Evolutionary conservation across 2,329 filamentous ascomycete species (phyloP).

Genomic region (Talaromyces sp.): DNA sequence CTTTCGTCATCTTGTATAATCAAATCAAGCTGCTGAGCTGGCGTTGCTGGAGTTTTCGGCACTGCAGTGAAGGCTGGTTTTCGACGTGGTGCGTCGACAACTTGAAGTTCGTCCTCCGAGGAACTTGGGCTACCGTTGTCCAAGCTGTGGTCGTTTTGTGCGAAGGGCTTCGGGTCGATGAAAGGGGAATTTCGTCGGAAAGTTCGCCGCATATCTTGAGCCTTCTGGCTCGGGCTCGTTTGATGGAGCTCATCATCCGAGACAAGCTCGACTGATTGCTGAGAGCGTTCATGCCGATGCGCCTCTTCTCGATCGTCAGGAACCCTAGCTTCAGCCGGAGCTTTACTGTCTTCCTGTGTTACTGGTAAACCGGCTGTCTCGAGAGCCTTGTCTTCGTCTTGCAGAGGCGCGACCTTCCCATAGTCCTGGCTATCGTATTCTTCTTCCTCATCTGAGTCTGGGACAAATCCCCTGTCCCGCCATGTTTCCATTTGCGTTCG

Average conservation of each 20-base stretch:
- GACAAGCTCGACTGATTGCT: not conserved
- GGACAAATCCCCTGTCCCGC: constrained; percentile 49
- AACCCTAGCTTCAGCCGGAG: not conserved
- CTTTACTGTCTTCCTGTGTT: not conserved
- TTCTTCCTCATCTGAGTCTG: constrained; percentile 44
- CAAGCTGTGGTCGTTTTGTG: not conserved
- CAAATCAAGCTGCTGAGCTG: constrained; percentile 9
- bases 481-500: constrained; percentile 43
- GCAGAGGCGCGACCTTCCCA: not conserved
- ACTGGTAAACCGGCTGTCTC: not conserved
- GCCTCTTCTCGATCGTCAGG: not conserved
- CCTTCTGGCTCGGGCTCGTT: constrained; percentile 1
- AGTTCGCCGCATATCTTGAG: not conserved
- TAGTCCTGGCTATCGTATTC: not conserved
- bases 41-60: constrained; percentile 7
- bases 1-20: constrained; percentile 14
- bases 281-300: not conserved
- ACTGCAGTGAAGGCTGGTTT: constrained; percentile 9
- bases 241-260: constrained; percentile 4
- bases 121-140: constrained; percentile 15
- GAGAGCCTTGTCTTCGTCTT: not conserved
- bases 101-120: constrained; percentile 35
- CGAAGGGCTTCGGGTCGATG: not conserved
- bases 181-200: not conserved
- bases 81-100: constrained; percentile 20